phyloP scores from a whole-genome alignment of 768 basidiomycete species.

The Panaeolus papilionaceus region DNA sequence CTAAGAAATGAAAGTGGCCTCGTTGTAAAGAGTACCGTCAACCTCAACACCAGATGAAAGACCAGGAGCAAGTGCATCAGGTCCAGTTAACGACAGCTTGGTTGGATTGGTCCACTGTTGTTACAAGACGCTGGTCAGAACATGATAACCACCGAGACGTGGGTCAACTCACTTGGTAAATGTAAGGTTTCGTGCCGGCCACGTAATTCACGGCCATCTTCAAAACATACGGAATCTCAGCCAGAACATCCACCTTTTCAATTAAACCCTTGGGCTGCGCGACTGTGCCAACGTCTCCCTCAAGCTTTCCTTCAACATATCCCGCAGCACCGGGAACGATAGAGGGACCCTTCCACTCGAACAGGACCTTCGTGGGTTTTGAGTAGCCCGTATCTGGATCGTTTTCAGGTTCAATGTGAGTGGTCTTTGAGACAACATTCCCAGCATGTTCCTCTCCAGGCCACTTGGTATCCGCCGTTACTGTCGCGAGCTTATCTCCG shows the following conservation, averaged over 20 bases:
- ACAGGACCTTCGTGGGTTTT: constrained; percentile 71
- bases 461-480: constrained; percentile 84
- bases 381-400: constrained; percentile 88
- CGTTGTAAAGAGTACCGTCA: constrained; percentile 80
- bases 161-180: constrained; percentile 78
- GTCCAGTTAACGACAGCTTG: constrained; percentile 49
- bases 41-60: constrained; percentile 53
- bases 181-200: constrained; percentile 90
- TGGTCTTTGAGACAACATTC: constrained; percentile 65
- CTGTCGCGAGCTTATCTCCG: constrained; percentile 73
- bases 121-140: constrained; percentile 29
- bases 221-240: constrained; percentile 91
- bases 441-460: constrained; percentile 62
- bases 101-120: constrained; percentile 55
- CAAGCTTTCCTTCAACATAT: constrained; percentile 58
- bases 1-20: constrained; percentile 88
- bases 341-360: constrained; percentile 80
- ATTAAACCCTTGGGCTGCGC: constrained; percentile 74
- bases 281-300: constrained; percentile 63
- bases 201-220: constrained; percentile 94
- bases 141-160: background rate
- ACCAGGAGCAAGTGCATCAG: constrained; percentile 44
- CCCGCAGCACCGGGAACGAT: constrained; percentile 58
- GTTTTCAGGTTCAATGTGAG: constrained; percentile 61
- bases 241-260: constrained; percentile 94